Base-by-base conservation (phyloP, 805 yeast species). In the Spencermartinsiella europaea region DNA sequence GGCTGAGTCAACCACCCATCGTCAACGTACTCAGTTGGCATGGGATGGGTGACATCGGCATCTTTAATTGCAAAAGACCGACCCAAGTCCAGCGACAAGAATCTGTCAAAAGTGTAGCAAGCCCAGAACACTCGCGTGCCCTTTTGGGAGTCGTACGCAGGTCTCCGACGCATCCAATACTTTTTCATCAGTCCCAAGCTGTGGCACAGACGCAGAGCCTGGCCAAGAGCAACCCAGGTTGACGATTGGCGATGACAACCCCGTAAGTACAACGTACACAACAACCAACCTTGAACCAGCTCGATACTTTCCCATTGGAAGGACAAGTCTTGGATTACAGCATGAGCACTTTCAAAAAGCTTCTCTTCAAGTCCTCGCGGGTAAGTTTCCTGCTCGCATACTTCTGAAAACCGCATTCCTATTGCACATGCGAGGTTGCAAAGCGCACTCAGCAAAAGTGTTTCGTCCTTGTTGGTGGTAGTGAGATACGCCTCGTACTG, bases 291-390 rank as follows among this genome's bases (percentile, higher is more conserved):
- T 55, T 75, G 80, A 21, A 75, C 68, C 41, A 76, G 58, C 55
- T 75, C 80, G 38, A 71, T 65, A 4, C 76, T 69, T 52, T 74
- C 77, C 77, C 78, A 76, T 53, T 75, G 78, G 53, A 73, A 72
- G 5, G 73, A 60, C 40, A 75, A 57, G 33, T 64, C 67, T 36
- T 65, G 58, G 14, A 73, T 55, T 10, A 72, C 67, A 10, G 61
- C 60, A 57, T 68, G 64, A 1, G 70, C 68, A 36, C 66, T 66
- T 43, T 67, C 66, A 52, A 76, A 75, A 21, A 75, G 60, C 20
- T 53, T 33, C 44, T 73, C 76, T 52, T 76, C 80, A 7, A 71
- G 51, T 2, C 51, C 53, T 5, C 45, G 58, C 46, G 35, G 53
- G 36, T 56, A 52, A 25, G 40, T 37, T 28, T 57, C 49, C 38